Base-by-base conservation (phyloP, 306 rosid genomes). In the Trifolium repens region DNA sequence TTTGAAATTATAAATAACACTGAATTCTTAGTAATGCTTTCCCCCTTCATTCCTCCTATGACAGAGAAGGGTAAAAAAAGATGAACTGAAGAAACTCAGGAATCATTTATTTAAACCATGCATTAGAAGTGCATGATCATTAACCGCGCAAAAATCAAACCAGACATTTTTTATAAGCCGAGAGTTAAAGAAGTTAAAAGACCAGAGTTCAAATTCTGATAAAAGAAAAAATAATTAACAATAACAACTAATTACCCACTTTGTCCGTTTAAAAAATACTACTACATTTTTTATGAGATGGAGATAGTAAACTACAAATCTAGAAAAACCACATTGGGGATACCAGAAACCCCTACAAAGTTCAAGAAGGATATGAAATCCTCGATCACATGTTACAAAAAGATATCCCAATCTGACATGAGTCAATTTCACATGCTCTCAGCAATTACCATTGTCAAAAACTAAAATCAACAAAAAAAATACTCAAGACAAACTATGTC, bases 271-370 rank as follows among this genome's bases (percentile, higher is more conserved):
- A 30, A 32, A 5, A 32, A 32, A 22, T 0, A 32, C 0, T 0
- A 32, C 0, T 4, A 32, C 35, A 32, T 32, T 32, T 32, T 32
- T 32, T 32, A 32, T 32, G 35, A 32, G 35, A 4, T 32, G 1
- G 35, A 32, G 35, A 4, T 32, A 32, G 35, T n/a, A 37, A 44
- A n/a, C 44, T 5, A 39, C 24, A 39, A 5, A 13, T 46, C 43
- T 43, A 26, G 64, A 58, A 44, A 17, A 27, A 10, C 59, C 30
- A 67, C 24, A 4, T 19, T 42, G 47, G 12, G 14, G 12, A 42
- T 12, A 44, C n/a, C 50, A 67, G 30, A 39, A 63, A 37, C 16
- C 59, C 67, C 34, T 57, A 39, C 60, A 67, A 77, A 50, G 57
- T 50, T 5, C 57, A 50, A 50, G 9, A 50, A 50, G 10, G 22